phyloP scores from a whole-genome alignment of 371 early-diverging fungal genomes.

The Apophysomyces variabilis region DNA sequence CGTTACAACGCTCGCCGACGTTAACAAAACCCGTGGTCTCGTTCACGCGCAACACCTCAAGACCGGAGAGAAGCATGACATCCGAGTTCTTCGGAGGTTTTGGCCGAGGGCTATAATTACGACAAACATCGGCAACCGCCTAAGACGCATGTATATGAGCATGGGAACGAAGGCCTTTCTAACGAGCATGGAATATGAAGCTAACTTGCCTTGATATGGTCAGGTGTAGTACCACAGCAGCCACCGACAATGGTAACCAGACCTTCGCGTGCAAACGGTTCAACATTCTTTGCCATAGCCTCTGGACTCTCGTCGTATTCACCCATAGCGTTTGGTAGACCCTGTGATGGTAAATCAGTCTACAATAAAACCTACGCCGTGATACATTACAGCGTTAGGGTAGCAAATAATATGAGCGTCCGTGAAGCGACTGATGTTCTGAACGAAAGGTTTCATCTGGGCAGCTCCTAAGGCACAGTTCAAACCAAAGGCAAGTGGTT shows the following conservation, averaged over 20 bases:
- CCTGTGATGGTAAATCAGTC: slow-evolving; percentile 38
- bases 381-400: slow-evolving; percentile 82
- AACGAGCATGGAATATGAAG: too few species aligned
- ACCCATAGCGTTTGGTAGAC: slow-evolving; percentile 86
- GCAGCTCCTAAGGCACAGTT: slow-evolving; percentile 95
- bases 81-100: slow-evolving; percentile 68
- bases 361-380: neutral
- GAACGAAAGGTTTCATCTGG: slow-evolving; percentile 95
- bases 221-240: slow-evolving; percentile 96
- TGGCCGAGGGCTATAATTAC: slow-evolving; percentile 73
- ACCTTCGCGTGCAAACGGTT: slow-evolving; percentile 87
- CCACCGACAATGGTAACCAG: slow-evolving; percentile 94
- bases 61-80: slow-evolving; percentile 81
- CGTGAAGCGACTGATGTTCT: slow-evolving; percentile 83
- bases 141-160: slow-evolving; percentile 10
- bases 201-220: slow-evolving; percentile 73
- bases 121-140: slow-evolving; percentile 83
- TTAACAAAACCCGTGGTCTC: slow-evolving; percentile 87
- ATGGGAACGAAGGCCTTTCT: too few species aligned
- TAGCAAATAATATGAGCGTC: slow-evolving; percentile 88
- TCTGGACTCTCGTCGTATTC: slow-evolving; percentile 90
- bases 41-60: slow-evolving; percentile 82
- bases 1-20: slow-evolving; percentile 96
- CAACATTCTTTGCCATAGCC: slow-evolving; percentile 83
- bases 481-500: slow-evolving; percentile 90